Evolutionary conservation across 306 rosid genomes (phyloP), one percentile per base, ranked within the genome.

Genomic region (Gastrolobium bilobum): DNA sequence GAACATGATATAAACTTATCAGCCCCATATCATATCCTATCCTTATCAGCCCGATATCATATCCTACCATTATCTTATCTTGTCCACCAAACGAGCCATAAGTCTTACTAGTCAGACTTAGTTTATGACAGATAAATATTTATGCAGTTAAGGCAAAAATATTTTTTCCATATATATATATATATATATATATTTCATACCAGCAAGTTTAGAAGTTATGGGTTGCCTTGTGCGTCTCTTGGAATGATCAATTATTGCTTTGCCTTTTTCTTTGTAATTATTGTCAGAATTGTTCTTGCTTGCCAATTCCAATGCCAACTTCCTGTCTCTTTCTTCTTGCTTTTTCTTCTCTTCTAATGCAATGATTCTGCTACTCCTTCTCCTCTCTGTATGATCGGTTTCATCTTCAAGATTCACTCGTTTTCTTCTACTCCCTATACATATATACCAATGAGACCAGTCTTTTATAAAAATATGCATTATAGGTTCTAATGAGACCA

Each of bases 291-390:
- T 42, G 5, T 33, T 76, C 43, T 52, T 66, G 37, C 13, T 30
- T 3, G 52, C 67, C 7, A 42, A 26, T 11, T 29, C 57, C 7
- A 10, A 3, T 0, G 29, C 82, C 7, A n/a, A 15, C 39, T 56
- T 56, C 65, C n/a, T 77, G 2, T 67, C 68, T 13, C 31, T 37
- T 9, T 78, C 59, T 5, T 78, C 68, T 26, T 13, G 14, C 7
- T 9, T 42, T 10, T 26, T 67, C 47, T 15, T 78, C 58, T 78
- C 60, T 67, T 67, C 82, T 15, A 54, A 6, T 4, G 75, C 82
- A 31, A 67, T 34, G 1, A 78, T 78, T 65, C 75, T 78, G 13
- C n/a, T 51, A 44, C 82, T 78, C 39, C 75, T 67, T 42, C 82
- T 78, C 47, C 38, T 66, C 10, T 37, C 68, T 42, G 7, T 20